Percentiles rank a stretch among this genome's conserved stretches.
Evolutionary conservation across 2,329 filamentous ascomycete species (phyloP).

Genomic region (Pleoardoris graminearum): DNA sequence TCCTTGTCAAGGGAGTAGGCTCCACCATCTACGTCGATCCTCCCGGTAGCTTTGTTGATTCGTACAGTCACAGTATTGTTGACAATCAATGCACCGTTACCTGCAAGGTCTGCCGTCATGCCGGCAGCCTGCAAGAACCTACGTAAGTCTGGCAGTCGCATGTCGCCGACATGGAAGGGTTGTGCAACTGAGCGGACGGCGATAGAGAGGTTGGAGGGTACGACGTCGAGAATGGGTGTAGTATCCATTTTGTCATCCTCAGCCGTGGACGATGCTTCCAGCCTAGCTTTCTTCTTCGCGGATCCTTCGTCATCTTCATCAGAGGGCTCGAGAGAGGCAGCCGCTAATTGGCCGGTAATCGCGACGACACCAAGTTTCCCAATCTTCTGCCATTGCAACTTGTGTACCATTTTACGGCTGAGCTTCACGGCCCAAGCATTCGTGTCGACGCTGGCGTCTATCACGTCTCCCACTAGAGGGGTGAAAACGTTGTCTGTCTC

Average conservation of each 20-base stretch:
- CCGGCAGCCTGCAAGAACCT: slow-evolving; percentile 80
- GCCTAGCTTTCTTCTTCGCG: slow-evolving; percentile 57
- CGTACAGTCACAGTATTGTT: slow-evolving; percentile 86
- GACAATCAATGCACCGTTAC: slow-evolving; percentile 88
- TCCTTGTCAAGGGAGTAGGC: slow-evolving; percentile 49
- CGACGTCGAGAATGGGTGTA: slow-evolving; percentile 60
- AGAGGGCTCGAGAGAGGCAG: slow-evolving; percentile 47
- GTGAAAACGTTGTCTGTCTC: slow-evolving; percentile 72
- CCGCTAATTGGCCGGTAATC: slow-evolving; percentile 74
- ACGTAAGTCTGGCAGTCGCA: slow-evolving; percentile 84
- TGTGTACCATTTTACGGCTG: slow-evolving; percentile 79
- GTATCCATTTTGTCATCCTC: slow-evolving; percentile 52
- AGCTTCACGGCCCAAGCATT: slow-evolving; percentile 97
- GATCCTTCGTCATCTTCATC: slow-evolving; percentile 46
- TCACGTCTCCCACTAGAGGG: slow-evolving; percentile 69
- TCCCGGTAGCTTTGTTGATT: slow-evolving; percentile 77
- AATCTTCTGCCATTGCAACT: slow-evolving; percentile 92
- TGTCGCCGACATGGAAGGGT: slow-evolving; percentile 90
- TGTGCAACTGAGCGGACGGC: slow-evolving; percentile 77
- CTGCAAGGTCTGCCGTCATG: slow-evolving; percentile 88
- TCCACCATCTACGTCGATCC: slow-evolving; percentile 77
- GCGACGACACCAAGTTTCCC: slow-evolving; percentile 88
- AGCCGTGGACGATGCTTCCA: slow-evolving; percentile 48
- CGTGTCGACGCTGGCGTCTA: slow-evolving; percentile 95
- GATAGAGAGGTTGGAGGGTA: slow-evolving; percentile 65